Conservation (phyloP, 441 rosid genomes). For the Eruca vesicaria region DNA sequence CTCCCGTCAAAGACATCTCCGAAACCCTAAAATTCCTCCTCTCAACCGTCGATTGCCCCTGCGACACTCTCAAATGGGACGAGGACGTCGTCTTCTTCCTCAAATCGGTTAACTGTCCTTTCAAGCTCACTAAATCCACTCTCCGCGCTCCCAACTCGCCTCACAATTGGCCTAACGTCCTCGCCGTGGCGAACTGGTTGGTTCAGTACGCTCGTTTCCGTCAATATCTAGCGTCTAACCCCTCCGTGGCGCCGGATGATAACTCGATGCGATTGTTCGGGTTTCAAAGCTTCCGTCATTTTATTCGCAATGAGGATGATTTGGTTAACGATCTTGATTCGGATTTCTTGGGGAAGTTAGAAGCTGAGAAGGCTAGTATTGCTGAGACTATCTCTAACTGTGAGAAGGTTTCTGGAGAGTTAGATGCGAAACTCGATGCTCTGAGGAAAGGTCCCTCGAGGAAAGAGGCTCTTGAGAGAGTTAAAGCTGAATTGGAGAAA, state of each 20-base stretch:
- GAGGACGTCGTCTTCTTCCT: conserved; percentile 64
- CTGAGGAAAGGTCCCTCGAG: conserved; percentile 55
- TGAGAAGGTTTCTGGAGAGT: conserved; percentile 39
- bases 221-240: conserved; percentile 36
- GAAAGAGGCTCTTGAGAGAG: conserved; percentile 57
- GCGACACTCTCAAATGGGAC: conserved; percentile 43
- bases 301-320: conserved; percentile 62
- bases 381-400: conserved; percentile 38
- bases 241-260: conserved; percentile 36
- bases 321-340: conserved; percentile 52
- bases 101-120: conserved; percentile 59
- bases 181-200: conserved; percentile 71
- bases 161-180: conserved; percentile 82
- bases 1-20: conserved; percentile 67
- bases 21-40: conserved; percentile 59
- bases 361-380: conserved; percentile 48
- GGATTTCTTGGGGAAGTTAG: conserved; percentile 58
- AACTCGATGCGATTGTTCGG: conserved; percentile 48
- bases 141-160: conserved; percentile 84
- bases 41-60: conserved; percentile 49
- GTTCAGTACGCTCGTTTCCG: conserved; percentile 57
- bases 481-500: conserved; percentile 54
- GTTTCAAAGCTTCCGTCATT: conserved; percentile 53
- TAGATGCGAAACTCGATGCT: conserved; percentile 49
- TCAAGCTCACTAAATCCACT: conserved; percentile 68